These are phyloP conservation scores for Vairimorpha ceranae DNA, from an alignment of 371 early-diverging fungal species.

Conservation along the genomic window DNA sequence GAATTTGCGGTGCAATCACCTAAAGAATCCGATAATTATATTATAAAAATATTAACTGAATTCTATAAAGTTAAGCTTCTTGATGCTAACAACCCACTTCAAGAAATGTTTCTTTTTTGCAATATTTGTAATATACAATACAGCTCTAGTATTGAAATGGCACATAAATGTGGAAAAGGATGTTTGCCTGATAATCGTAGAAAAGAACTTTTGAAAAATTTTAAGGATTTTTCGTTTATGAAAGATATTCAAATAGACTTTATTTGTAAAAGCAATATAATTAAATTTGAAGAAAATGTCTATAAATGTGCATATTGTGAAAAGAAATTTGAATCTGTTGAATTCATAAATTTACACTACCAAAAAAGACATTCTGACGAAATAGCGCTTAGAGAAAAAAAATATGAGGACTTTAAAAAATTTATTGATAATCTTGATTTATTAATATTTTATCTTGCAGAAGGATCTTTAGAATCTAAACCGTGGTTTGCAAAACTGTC, in stretches of 20 bases:
- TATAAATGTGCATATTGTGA: conserved; percentile 30
- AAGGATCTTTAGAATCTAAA: conserved; percentile 15
- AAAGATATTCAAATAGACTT: background rate
- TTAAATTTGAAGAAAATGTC: conserved; percentile 15
- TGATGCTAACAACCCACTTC: background rate
- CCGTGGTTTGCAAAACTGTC: conserved; percentile 8
- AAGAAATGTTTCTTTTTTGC: conserved; percentile 22
- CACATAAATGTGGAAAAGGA: conserved; percentile 14
- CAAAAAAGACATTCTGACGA: conserved; percentile 23
- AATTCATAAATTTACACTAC: conserved; percentile 20
- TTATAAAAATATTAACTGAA: background rate
- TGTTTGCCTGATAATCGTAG: conserved; percentile 1
- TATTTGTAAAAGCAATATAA: conserved; percentile 21
- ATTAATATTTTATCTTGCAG: background rate
- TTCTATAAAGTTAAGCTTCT: background rate
- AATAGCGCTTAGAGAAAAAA: conserved; percentile 11
- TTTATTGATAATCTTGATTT: conserved; percentile 20
- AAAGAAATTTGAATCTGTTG: conserved; percentile 20
- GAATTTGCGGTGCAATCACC: background rate
- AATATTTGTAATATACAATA: conserved; percentile 21
- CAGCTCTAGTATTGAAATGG: conserved; percentile 11
- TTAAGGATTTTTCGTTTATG: conserved; percentile 9
- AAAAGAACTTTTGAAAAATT: conserved; percentile 12
- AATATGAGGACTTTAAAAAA: conserved; percentile 4
- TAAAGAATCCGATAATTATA: background rate